Percentiles rank a stretch among this genome's conserved stretches.
Evolutionary conservation across 768 basidiomycete genomes (phyloP).

Genomic region (Filobasidium floriforme): DNA sequence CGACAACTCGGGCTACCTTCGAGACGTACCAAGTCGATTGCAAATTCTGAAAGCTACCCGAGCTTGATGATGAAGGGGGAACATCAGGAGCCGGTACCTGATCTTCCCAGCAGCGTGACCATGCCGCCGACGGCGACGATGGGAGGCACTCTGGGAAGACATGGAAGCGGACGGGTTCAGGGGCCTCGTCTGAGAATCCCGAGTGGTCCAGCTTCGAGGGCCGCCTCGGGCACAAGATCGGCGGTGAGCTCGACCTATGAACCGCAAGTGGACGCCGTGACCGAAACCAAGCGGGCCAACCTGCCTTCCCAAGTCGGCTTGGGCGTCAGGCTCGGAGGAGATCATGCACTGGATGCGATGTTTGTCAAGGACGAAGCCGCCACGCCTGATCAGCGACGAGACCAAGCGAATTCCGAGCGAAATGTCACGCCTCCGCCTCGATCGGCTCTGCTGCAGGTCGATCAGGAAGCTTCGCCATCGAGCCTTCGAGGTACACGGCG

Average conservation of each 20-base stretch:
- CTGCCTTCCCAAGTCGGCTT: not conserved
- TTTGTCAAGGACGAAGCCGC: not conserved
- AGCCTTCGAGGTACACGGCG: not conserved
- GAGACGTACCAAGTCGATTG: slow-evolving; percentile 4
- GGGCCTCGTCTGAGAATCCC: slow-evolving; percentile 11
- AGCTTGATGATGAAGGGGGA: slow-evolving; percentile 1
- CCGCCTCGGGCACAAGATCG: not conserved
- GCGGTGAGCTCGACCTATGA: not conserved
- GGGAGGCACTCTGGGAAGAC: not conserved
- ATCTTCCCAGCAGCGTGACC: not conserved
- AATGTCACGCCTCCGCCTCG: not conserved
- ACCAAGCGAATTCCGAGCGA: not conserved
- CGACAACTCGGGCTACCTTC: not conserved
- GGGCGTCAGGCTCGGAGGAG: not conserved
- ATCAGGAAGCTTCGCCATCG: not conserved
- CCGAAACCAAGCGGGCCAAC: not conserved
- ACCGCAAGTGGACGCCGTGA: not conserved
- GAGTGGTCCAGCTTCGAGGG: slow-evolving; percentile 3
- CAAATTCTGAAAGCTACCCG: not conserved
- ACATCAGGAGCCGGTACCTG: not conserved
- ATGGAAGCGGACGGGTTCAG: slow-evolving; percentile 1
- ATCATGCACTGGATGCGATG: not conserved
- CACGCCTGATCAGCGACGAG: not conserved
- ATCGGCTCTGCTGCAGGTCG: not conserved
- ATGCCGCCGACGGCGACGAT: slow-evolving; percentile 5